Evolutionary conservation across 2,329 filamentous ascomycete species (phyloP), one percentile per base, ranked within the genome.

Genomic region (Colletotrichum eremochloae): DNA sequence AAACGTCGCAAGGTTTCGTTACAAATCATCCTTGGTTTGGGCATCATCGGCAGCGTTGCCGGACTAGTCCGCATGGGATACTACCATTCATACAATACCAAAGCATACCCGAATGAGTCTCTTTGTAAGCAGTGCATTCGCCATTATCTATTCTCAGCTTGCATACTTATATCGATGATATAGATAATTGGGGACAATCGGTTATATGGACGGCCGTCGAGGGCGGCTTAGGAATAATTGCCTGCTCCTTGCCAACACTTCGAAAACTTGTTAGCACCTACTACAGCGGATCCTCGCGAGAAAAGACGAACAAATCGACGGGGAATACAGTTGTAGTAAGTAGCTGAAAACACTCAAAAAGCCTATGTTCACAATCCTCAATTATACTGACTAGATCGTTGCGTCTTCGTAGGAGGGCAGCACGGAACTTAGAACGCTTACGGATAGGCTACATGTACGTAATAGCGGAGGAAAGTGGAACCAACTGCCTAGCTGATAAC

Each of bases 1-100:
- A 72, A 55, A 9, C 62, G 75, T 2, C 73, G 68, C 9, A 79
- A 79, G 68, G 52, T 74, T 11, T 64, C 62, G 5, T 3, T 64
- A 2, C 48, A 53, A 20, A 1, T 64, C 33, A 55, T 64, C 5
- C 62, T 64, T 1, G 8, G 62, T 5, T 8, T 64, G 20, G 62
- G 62, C 46, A 9, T 75, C 20, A 72, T 70, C 20, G 71, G 50
- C 15, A 74, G 73, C 53, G 53, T 48, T n/a, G 73, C 70, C 8
- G 71, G 58, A 2, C 56, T 72, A 2, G 58, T 72, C n/a, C 68
- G 67, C 1, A 67, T 71, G 46, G 60, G 67, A 5, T 67, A 60
- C 52, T 74, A 75, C 52, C 40, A 72, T 4, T 38, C 63, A 7
- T 68, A 68, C 38, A 68, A 75, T 38, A 70, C 67, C 4, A 31